These are phyloP conservation scores for Ceriops tagal DNA, from an alignment of 345 rosid genomes.

Conservation along the genomic window DNA sequence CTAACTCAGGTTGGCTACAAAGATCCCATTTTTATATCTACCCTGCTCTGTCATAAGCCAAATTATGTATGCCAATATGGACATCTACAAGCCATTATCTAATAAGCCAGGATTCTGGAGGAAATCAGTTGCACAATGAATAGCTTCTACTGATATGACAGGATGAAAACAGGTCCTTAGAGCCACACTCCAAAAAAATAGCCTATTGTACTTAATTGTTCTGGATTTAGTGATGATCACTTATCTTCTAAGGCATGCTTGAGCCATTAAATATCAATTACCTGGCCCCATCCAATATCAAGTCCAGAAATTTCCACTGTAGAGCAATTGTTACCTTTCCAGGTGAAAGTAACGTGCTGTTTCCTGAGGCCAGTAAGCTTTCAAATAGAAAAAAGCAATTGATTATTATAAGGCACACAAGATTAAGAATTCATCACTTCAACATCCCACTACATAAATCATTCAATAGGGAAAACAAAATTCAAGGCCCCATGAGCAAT, in stretches of 20 bases:
- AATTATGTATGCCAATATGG: too few relatives aligned
- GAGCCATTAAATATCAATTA: constrained; percentile 17
- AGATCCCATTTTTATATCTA: too few relatives aligned
- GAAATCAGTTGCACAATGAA: too few relatives aligned
- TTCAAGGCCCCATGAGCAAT: constrained; percentile 3
- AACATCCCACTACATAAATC: not conserved
- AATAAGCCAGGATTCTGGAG: too few relatives aligned
- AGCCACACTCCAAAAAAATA: too few relatives aligned
- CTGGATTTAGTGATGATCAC: not conserved
- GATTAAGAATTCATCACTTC: not conserved
- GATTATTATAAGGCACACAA: not conserved
- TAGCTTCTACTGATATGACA: too few relatives aligned
- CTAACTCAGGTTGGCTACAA: too few relatives aligned
- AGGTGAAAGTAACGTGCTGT: constrained; percentile 56
- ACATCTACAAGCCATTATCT: too few relatives aligned
- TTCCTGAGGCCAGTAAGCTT: constrained; percentile 79
- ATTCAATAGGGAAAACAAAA: constrained; percentile 3
- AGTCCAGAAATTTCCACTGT: constrained; percentile 89
- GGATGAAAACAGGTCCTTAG: too few relatives aligned
- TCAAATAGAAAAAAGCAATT: constrained; percentile 27
- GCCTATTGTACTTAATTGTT: not conserved
- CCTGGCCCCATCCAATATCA: constrained; percentile 99
- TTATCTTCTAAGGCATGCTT: not conserved
- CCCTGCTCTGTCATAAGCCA: too few relatives aligned
- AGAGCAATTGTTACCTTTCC: constrained; percentile 53